Evolutionary conservation across 2,329 filamentous ascomycete genomes (phyloP), one percentile per base, ranked within the genome.

Genomic region (Cladobotryum mycophilum): DNA sequence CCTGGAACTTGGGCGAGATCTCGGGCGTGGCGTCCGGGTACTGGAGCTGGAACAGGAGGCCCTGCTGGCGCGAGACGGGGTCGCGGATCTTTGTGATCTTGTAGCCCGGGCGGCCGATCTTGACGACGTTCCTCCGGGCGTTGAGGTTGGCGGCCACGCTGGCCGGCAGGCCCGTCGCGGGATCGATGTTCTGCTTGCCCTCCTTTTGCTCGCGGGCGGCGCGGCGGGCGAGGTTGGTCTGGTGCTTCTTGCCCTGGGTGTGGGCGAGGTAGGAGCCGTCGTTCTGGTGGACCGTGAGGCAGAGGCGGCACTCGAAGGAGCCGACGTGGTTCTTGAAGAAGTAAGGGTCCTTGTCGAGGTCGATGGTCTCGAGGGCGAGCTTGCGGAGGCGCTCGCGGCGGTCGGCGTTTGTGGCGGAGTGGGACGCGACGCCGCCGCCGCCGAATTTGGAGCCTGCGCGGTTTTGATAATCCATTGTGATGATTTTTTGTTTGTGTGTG

Each of bases 291-390:
- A 97, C 92, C 0, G 93, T 99, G 22, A 99, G 77, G 66, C 93
- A 99, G 38, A 99, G 86, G 30, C 93, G 88, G 70, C 93, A 99
- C 72, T 99, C 93, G 72, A 96, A 99, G 64, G 87, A 93, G 65
- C 93, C 93, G 62, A 97, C 89, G 71, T 99, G 92, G 77, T 99
- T 99, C 71, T 95, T 95, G 85, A 99, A 99, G 78, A 97, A 96
- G 81, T 97, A 99, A 0, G 93, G 93, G 74, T 99, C 93, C 74
- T 96, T 97, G 74, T 97, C 93, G 56, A 97, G 88, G 75, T 97
- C 92, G 78, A 99, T 99, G 50, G 90, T 95, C 74, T 99, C 93
- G 65, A 99, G 88, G 52, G 93, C 93, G 66, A 99, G 90, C 76
- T 96, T 96, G 70, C 92, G 90, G 37, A 99, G 86, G 56, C 93